Percentiles rank a stretch among this genome's conserved stretches.
Evolutionary conservation across 768 basidiomycete species (phyloP).

Genomic region (Pholiota conissans): DNA sequence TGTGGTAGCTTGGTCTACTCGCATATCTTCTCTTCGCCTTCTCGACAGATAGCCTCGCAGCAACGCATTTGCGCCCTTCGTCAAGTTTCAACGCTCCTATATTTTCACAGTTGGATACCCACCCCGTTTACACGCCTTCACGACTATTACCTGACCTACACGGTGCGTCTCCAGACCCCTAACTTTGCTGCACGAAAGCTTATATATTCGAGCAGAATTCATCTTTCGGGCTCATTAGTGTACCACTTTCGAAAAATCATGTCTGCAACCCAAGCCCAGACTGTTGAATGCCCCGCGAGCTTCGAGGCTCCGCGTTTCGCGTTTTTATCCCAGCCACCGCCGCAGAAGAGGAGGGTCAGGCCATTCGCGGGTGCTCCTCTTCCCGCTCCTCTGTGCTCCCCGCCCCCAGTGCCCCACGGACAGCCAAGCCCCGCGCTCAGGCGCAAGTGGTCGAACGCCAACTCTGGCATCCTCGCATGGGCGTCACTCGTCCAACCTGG

Average conservation of each 20-base stretch:
- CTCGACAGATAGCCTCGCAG: background rate
- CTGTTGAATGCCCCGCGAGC: constrained; percentile 12
- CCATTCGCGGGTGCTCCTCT: constrained; percentile 26
- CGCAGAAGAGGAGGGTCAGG: constrained; percentile 32
- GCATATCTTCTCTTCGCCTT: constrained; percentile 1
- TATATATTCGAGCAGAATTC: background rate
- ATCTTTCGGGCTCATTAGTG: background rate
- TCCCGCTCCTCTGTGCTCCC: constrained; percentile 19
- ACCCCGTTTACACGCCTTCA: background rate
- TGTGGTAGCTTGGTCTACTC: constrained; percentile 30
- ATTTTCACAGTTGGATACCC: background rate
- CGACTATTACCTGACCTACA: background rate
- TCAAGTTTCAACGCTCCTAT: background rate
- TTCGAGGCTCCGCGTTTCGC: constrained; percentile 30
- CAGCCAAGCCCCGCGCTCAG: background rate
- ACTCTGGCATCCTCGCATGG: constrained; percentile 58
- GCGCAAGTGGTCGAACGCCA: constrained; percentile 37
- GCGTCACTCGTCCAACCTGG: constrained; percentile 68
- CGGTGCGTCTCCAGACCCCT: background rate
- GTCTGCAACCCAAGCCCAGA: constrained; percentile 11
- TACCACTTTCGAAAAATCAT: background rate
- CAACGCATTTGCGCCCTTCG: background rate
- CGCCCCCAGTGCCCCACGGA: constrained; percentile 21
- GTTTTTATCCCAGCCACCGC: constrained; percentile 42
- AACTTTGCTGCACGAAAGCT: background rate